Evolutionary conservation across 169 alveolate species (phyloP).

Genomic region (Theileria parva): DNA sequence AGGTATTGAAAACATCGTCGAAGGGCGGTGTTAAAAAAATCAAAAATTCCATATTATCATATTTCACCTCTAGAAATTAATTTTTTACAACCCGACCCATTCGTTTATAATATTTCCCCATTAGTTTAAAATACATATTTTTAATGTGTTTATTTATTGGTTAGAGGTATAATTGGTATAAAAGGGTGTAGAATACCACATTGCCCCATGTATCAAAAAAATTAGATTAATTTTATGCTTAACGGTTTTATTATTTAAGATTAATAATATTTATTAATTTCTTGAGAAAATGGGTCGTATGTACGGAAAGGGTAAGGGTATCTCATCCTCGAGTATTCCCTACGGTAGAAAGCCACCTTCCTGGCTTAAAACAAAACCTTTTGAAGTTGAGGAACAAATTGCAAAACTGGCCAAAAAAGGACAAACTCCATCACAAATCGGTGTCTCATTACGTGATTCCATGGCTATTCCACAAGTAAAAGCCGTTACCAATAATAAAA

Average conservation of each 20-base stretch:
- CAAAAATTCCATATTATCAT: not conserved
- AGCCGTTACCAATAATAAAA: constrained; percentile 94
- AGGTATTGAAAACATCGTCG: not conserved
- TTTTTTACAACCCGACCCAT: no score
- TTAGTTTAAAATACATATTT: no score
- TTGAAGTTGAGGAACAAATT: constrained; percentile 91
- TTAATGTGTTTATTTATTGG: no score
- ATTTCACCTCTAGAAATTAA: not conserved
- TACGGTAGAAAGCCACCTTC: constrained; percentile 95
- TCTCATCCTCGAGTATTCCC: constrained; percentile 93
- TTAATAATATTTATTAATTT: not conserved
- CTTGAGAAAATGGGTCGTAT: constrained; percentile 85
- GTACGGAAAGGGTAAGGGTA: constrained; percentile 91
- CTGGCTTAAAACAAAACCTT: constrained; percentile 94
- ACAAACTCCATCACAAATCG: constrained; percentile 96
- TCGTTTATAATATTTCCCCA: no score
- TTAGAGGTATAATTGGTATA: no score
- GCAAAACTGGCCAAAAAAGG: constrained; percentile 98
- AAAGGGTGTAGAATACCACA: no score
- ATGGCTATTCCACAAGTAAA: constrained; percentile 96
- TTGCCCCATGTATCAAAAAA: no score
- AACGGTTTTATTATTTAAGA: not conserved
- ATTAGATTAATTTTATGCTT: constrained; percentile 3
- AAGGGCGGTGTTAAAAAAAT: not conserved
- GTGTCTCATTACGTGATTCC: constrained; percentile 97